Conservation (phyloP, 139 green algal species). For the Auxenochlorella pyrenoidosa region DNA sequence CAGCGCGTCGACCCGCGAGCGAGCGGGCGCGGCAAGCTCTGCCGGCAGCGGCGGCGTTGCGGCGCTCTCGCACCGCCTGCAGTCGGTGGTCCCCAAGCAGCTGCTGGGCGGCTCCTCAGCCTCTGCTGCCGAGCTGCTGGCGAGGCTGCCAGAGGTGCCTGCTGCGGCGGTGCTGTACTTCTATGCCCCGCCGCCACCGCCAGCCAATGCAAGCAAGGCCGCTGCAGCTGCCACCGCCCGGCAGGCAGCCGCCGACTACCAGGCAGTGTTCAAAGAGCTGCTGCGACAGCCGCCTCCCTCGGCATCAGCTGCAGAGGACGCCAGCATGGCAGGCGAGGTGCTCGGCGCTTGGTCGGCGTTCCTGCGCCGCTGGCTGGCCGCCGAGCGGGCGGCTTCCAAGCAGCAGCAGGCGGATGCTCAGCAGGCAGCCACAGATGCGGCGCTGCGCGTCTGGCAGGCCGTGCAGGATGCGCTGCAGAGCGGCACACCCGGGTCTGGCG, state of each 20-base stretch:
- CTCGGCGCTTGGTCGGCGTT: constrained; percentile 29
- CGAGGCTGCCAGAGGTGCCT: constrained; percentile 29
- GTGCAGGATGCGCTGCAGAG: neutral
- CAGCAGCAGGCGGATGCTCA: neutral
- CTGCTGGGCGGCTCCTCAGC: constrained; percentile 29
- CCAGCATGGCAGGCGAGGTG: neutral
- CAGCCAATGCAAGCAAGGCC: neutral
- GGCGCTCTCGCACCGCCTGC: constrained; percentile 3
- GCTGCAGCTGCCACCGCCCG: neutral
- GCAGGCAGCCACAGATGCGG: neutral
- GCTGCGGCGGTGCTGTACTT: constrained; percentile 23
- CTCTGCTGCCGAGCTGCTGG: neutral
- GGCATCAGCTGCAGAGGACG: neutral
- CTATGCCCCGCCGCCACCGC: constrained; percentile 13
- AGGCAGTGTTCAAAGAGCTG: constrained; percentile 11
- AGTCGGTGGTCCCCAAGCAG: constrained; percentile 29
- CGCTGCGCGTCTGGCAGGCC: constrained; percentile 24
- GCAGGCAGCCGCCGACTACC: constrained; percentile 28
- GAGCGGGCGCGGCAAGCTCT: neutral
- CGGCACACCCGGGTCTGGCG: neutral
- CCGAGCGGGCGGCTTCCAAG: neutral
- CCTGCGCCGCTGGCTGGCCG: constrained; percentile 33
- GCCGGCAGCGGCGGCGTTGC: neutral
- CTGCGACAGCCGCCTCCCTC: neutral
- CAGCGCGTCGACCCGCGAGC: neutral